Conservation (phyloP, 1,284 basidiomycete genomes). For the Calocybe gambosa region DNA sequence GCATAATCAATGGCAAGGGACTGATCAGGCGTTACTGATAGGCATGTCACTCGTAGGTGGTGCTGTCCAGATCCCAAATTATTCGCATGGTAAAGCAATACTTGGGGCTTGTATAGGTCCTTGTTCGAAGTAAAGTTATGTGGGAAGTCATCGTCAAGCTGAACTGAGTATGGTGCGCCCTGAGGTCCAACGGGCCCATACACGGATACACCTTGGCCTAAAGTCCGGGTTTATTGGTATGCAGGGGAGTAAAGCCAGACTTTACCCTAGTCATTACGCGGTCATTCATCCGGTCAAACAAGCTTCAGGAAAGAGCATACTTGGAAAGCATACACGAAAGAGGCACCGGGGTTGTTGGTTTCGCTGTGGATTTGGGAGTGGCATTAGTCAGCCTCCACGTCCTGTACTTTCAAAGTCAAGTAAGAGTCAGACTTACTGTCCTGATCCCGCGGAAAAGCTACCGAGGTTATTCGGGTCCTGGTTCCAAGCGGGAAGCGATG, state of each 20-base stretch:
- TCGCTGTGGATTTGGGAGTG: conserved; percentile 6
- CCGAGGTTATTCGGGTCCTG: conserved; percentile 16
- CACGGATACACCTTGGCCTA: conserved; percentile 32
- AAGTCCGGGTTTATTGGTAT: not conserved
- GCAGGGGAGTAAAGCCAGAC: not conserved
- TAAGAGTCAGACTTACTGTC: conserved; percentile 17
- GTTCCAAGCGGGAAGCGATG: conserved; percentile 16
- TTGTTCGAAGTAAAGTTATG: conserved; percentile 26
- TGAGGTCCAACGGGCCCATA: conserved; percentile 35
- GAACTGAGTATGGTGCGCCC: conserved; percentile 29
- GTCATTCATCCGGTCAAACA: no score
- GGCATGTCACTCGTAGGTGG: conserved; percentile 23
- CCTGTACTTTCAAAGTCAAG: not conserved
- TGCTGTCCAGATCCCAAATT: conserved; percentile 28
- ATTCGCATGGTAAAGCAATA: conserved; percentile 31
- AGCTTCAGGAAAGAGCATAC: not conserved
- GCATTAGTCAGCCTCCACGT: not conserved
- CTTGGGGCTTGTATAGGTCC: conserved; percentile 26
- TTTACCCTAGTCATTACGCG: no score
- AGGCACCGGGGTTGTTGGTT: conserved; percentile 16
- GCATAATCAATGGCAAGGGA: conserved; percentile 33
- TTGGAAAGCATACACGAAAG: conserved; percentile 16
- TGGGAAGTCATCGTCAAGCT: conserved; percentile 25
- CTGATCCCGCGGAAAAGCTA: conserved; percentile 20
- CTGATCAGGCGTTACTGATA: conserved; percentile 19